A percentile compares a stretch with the other conserved stretches of the same genome.
phyloP scores from a whole-genome alignment of 768 basidiomycete genomes.

The Ephemerocybe angulata region DNA sequence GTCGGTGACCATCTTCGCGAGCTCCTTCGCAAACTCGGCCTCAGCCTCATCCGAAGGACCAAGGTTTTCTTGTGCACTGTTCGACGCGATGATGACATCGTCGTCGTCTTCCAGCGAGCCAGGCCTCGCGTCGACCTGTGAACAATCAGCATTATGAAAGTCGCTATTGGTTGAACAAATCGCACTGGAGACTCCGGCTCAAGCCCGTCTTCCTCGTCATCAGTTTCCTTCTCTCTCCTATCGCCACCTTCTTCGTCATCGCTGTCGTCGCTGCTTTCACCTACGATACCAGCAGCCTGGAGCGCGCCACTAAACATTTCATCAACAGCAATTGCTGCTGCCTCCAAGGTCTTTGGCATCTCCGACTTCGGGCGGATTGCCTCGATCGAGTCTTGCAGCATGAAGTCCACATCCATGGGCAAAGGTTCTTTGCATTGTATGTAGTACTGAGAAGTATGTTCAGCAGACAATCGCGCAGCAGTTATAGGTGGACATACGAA shows the following conservation, averaged over 20 bases:
- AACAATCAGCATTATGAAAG: not conserved
- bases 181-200: conserved; percentile 19
- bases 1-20: conserved; percentile 92
- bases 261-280: conserved; percentile 60
- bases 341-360: conserved; percentile 71
- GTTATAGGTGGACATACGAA: conserved; percentile 51
- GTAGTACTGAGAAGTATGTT: conserved; percentile 55
- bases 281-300: conserved; percentile 51
- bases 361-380: conserved; percentile 81
- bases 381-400: conserved; percentile 92
- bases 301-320: conserved; percentile 75
- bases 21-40: conserved; percentile 90
- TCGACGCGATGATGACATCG: conserved; percentile 59
- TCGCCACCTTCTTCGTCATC: conserved; percentile 65
- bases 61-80: conserved; percentile 59
- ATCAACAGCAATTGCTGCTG: conserved; percentile 86
- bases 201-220: conserved; percentile 66
- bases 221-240: conserved; percentile 40
- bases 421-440: conserved; percentile 81
- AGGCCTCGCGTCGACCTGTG: conserved; percentile 65
- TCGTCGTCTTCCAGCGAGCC: conserved; percentile 82
- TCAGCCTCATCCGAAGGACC: conserved; percentile 89
- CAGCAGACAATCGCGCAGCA: conserved; percentile 1
- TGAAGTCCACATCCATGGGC: conserved; percentile 99
- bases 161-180: not conserved